A percentile compares a stretch with the other conserved stretches of the same genome.
Conservation (phyloP, 2,329 filamentous ascomycete species). For the Seiridium unicorne region DNA sequence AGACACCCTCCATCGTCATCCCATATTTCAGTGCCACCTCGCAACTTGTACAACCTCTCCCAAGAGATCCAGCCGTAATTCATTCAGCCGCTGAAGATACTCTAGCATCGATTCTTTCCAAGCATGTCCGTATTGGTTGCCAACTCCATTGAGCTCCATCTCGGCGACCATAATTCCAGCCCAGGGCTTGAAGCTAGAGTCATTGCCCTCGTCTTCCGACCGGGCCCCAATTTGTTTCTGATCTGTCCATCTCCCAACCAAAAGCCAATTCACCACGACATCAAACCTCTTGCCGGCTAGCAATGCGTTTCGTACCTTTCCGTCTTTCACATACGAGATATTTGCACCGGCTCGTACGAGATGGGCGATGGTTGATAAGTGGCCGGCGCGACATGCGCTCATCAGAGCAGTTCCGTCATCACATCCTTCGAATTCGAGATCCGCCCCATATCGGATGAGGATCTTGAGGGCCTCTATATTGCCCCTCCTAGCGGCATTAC, state of each 20-base stretch:
- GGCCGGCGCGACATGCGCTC: neutral
- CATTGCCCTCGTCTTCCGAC: neutral
- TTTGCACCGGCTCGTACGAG: neutral
- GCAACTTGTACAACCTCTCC: neutral
- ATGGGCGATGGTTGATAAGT: neutral
- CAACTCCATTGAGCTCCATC: neutral
- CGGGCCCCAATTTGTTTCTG: neutral
- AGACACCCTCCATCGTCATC: neutral
- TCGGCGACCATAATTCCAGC: neutral
- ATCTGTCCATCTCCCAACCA: neutral
- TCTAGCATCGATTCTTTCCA: neutral
- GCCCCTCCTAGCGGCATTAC: neutral
- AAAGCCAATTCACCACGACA: neutral
- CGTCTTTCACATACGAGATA: neutral
- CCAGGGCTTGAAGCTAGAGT: neutral
- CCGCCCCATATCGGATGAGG: neutral
- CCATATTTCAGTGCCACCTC: neutral
- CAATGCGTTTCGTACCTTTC: neutral
- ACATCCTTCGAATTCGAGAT: constrained; percentile 1
- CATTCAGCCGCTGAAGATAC: neutral
- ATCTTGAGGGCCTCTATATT: neutral
- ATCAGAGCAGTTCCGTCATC: neutral
- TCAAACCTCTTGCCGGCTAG: neutral
- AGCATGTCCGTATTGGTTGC: neutral
- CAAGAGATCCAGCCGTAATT: neutral